Percentiles rank a stretch among this genome's conserved stretches.
Conservation (phyloP, 129 eudicot genomes). For the Dittrichia graveolens region DNA sequence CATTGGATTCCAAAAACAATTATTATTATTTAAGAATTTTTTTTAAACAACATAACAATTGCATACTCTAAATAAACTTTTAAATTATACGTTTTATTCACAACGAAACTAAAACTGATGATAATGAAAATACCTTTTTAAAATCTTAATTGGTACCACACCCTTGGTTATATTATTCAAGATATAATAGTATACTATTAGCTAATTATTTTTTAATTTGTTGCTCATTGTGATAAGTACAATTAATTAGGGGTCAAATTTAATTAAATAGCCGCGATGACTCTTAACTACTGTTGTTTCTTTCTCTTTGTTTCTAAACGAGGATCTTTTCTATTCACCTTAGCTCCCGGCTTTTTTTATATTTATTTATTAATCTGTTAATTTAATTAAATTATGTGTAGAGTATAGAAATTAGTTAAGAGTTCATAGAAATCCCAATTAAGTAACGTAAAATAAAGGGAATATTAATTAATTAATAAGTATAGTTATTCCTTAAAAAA, state of each 20-base stretch:
- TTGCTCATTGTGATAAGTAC: background rate
- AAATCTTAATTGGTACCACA: too few relatives aligned
- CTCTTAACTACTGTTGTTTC: constrained; percentile 10
- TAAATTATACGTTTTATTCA: too few relatives aligned
- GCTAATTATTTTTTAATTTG: background rate
- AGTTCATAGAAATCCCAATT: constrained; percentile 23
- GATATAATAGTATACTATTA: too few relatives aligned
- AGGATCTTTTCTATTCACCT: too few relatives aligned
- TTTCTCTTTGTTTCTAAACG: constrained; percentile 2
- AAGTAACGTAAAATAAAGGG: constrained; percentile 49
- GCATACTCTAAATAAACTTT: too few relatives aligned
- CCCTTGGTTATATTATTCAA: too few relatives aligned
- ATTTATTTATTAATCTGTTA: background rate
- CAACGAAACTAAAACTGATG: too few relatives aligned
- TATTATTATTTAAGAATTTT: background rate
- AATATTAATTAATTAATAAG: constrained; percentile 5
- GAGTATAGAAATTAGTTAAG: background rate
- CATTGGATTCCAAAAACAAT: background rate
- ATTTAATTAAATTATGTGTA: background rate
- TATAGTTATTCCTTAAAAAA: constrained; percentile 29
- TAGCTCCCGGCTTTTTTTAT: too few relatives aligned
- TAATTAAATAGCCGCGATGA: background rate
- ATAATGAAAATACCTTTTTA: too few relatives aligned
- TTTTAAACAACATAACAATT: too few relatives aligned
- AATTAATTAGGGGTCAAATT: background rate